Evolutionary conservation across 805 yeast species (phyloP), one percentile per base, ranked within the genome.

Genomic region (Scheffersomyces coipomensis): DNA sequence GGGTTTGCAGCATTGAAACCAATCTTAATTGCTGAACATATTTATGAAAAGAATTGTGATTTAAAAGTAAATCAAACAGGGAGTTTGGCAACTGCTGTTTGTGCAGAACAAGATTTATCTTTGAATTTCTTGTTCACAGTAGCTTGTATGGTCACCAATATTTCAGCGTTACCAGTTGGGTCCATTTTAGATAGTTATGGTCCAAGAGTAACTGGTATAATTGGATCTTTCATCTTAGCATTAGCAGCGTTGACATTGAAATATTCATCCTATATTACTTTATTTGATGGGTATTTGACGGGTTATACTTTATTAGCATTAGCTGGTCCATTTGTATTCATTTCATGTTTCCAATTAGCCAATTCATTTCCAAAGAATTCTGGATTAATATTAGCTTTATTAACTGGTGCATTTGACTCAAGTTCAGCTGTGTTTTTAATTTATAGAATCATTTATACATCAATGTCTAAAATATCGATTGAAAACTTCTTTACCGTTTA

Each of bases 1-100:
- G 98, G 98, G 3, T 90, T 90, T 67, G 97, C 97, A 18, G 97
- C 98, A 3, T 67, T 90, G 39, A 91, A 91, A 56, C 95, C 95
- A 5, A 78, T 90, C 9, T 64, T 91, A 32, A 75, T 88, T 15
- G 58, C 71, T 8, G 90, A 91, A 55, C 89, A 91, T 3, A 83
- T 90, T 3, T 91, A 90, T 53, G 60, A 72, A 18, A 76, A 81
- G 2, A 55, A 68, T 6, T 90, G 97, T 56, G 56, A 67, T 10
- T 27, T 43, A n/a, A 23, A 42, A 16, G 6, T 24, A 10, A 3
- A 25, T 6, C 5, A 9, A 13, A 8, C 23, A 18, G 10, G 48
- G 43, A 7, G 19, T 43, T 11, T 29, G 5, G n/a, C 42, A 3
- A n/a, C 44, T 10, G 29, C 43, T 23, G 19, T 69, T 0, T 90